Evolutionary conservation across 106 monocot species (phyloP), one percentile per base, ranked within the genome.

Genomic region (Xerophyta viscosa): DNA sequence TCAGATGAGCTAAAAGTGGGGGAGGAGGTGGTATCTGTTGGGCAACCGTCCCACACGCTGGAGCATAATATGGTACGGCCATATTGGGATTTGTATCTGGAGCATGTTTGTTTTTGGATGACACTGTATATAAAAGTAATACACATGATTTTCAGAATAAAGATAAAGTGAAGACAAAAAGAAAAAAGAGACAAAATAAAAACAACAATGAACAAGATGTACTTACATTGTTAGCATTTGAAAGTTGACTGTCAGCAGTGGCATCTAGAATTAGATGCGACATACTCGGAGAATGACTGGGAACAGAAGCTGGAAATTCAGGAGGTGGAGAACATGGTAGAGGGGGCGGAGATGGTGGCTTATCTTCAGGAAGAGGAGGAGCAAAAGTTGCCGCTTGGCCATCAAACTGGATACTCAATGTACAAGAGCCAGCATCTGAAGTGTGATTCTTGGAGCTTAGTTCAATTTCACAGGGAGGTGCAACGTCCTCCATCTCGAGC

Each of bases 401-500:
- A 25, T 57, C 52, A 57, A 37, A 27, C n/a, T 68, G 71, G 50
- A 62, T 22, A 46, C 39, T 25, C 19, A 29, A 56, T 54, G 36
- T 25, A 18, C 50, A 42, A 20, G 30, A 17, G 50, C 28, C 54
- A 55, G 10, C 31, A 63, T 37, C 46, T 58, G 37, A 33, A 52
- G 44, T 24, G 57, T 62, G 67, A 56, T 31, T 54, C 15, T 50
- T 9, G 1, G 76, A 71, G 46, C 37, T 54, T 2, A 13, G 23
- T 74, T 69, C 74, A 30, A 26, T 58, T 37, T 65, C 79, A 63
- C 49, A 71, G 46, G 68, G 71, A 2, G 98, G 98, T 13, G 98
- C 71, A 21, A 86, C 82, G 70, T 99, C 90, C 70, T 99, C 98
- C 98, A 99, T 99, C 60, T 99, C 98, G 48, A 90, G 86, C 37